A percentile compares a stretch with the other conserved stretches of the same genome.
Conservation (phyloP, 148 eudicot species). For the Rhododendron vialii region DNA sequence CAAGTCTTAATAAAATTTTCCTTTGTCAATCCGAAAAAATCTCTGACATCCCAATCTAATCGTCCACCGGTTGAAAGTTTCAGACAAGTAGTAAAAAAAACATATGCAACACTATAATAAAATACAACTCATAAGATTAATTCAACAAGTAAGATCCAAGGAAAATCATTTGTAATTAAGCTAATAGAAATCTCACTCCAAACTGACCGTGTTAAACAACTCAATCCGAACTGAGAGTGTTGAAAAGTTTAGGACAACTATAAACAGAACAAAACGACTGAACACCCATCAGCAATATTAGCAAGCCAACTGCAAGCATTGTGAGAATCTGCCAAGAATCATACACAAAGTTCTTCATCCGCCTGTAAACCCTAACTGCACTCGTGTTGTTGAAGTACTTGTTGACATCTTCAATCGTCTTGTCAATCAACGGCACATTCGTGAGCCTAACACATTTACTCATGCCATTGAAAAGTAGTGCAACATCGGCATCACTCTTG, state of each 20-base stretch:
- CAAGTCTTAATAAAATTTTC: too few species aligned
- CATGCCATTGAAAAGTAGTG: constrained; percentile 50
- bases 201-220: too few species aligned
- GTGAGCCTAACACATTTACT: constrained; percentile 27
- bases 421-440: constrained; percentile 22
- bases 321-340: constrained; percentile 29
- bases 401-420: constrained; percentile 29
- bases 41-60: too few species aligned
- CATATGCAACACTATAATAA: too few species aligned
- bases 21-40: too few species aligned
- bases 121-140: background rate
- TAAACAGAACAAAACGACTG: constrained; percentile 38
- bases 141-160: background rate
- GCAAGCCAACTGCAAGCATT: constrained; percentile 20
- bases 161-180: background rate
- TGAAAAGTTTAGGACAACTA: constrained; percentile 20
- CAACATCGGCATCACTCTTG: constrained; percentile 31
- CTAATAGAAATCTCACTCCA: background rate
- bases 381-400: constrained; percentile 11
- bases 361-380: constrained; percentile 15
- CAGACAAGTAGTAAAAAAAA: too few species aligned
- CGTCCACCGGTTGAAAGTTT: too few species aligned
- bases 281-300: constrained; percentile 22
- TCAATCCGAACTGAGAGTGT: background rate
- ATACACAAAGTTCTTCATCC: constrained; percentile 16